These are phyloP conservation scores for Puccinia coronata DNA, from an alignment of 1,284 basidiomycete species.

Conservation along the genomic window DNA sequence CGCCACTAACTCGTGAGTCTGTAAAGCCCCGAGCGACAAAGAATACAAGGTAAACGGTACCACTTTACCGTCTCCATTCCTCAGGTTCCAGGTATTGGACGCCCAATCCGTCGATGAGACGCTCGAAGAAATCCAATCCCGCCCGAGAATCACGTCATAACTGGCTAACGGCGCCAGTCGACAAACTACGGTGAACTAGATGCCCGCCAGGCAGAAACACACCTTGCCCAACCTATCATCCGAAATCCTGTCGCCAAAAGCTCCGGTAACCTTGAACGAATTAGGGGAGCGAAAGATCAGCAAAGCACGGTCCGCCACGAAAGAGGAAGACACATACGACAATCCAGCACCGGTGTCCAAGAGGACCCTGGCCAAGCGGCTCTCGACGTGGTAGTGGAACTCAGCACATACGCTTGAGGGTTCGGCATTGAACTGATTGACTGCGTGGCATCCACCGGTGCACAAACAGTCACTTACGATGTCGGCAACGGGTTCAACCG, in stretches of 20 bases:
- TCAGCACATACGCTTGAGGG: background rate
- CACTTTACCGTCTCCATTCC: too few species aligned
- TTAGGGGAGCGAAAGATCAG: background rate
- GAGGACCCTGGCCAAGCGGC: background rate
- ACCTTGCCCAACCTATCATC: background rate
- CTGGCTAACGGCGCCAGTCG: too few species aligned
- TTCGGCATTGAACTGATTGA: background rate
- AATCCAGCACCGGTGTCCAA: conserved; percentile 12
- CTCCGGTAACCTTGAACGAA: background rate
- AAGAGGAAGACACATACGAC: background rate
- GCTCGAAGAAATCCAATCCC: too few species aligned
- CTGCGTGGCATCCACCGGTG: background rate
- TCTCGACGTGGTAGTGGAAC: background rate
- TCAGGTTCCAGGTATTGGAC: too few species aligned
- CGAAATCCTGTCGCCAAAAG: background rate
- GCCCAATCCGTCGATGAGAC: too few species aligned
- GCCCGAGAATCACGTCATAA: too few species aligned
- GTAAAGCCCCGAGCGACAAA: too few species aligned
- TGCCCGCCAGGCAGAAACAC: background rate
- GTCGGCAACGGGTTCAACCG: background rate
- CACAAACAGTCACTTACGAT: background rate
- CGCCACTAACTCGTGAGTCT: too few species aligned
- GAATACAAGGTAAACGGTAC: too few species aligned
- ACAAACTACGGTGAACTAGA: too few species aligned
- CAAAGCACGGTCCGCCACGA: background rate